Percentiles rank a stretch among this genome's conserved stretches.
Conservation (phyloP, 768 basidiomycete species). For the Trametes gibbosa region DNA sequence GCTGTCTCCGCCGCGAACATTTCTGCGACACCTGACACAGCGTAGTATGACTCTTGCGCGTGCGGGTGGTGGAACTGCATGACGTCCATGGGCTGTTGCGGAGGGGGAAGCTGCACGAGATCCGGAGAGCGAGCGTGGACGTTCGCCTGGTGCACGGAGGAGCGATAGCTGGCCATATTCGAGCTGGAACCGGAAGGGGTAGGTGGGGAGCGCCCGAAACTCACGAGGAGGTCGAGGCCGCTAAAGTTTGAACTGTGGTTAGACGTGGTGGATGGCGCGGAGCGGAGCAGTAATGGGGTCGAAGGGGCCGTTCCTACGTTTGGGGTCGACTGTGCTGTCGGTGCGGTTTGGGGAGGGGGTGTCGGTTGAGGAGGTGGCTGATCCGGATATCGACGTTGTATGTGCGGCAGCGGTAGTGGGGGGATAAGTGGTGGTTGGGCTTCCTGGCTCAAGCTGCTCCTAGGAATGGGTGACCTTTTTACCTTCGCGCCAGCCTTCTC, state of each 20-base stretch:
- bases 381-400: no score
- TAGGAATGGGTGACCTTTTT: no score
- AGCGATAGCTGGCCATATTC: not conserved
- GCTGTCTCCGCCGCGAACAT: slow-evolving; percentile 8
- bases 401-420: no score
- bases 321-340: no score
- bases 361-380: no score
- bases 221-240: not conserved
- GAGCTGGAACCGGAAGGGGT: not conserved
- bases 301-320: no score
- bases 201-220: not conserved
- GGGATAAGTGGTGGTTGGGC: no score
- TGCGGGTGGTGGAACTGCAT: not conserved
- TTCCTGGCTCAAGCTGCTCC: no score
- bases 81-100: not conserved
- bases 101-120: not conserved
- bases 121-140: not conserved
- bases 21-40: not conserved
- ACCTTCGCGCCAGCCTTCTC: no score
- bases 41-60: not conserved
- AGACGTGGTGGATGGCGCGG: not conserved
- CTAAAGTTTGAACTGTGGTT: not conserved
- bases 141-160: not conserved
- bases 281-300: no score
- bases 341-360: no score